Base-by-base conservation (phyloP, 108 stramenopile species). In the Pseudonitzschia multiseries region DNA sequence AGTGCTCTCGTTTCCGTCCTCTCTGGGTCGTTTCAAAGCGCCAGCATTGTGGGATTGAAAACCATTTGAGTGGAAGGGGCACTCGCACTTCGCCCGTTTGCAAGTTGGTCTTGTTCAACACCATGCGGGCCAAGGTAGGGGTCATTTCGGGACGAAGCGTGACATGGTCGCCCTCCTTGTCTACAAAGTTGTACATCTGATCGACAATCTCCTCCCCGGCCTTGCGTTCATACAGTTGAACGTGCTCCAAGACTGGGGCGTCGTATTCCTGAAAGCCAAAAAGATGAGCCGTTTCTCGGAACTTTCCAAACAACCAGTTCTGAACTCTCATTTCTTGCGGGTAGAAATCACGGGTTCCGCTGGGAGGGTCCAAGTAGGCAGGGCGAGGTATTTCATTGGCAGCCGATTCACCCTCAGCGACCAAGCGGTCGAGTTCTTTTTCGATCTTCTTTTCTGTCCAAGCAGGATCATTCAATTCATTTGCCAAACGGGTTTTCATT, bases 211-310 rank as follows among this genome's bases (percentile, higher is more conserved):
- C 98, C 80, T 98, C 98, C 6, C 98, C 98, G 1, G 96, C 96
- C 85, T 98, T 98, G 64, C 98, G 94, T 36, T 94, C 91, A 78
- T 97, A 98, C 24, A 98, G 70, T 21, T 81, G 68, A 50, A 92
- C 94, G 56, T 81, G 82, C 77, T 98, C 98, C 53, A 98, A 77
- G 5, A 98, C 95, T 10, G 98, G 98, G 1, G 98, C 91, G 69
- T 98, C 98, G 81, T 98, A 98, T 82, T 98, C 96, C 61, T 90
- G 87, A 73, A 98, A 98, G 26, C 92, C 94, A 76, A 94, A 93
- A 26, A 46, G 59, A 14, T 65, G 57, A 32, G 98, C 96, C 15
- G 86, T 89, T 51, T 81, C 64, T 20, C 94, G 89, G 82, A 95
- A 96, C 31, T 90, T 87, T 24, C 78, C 83, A 81, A 97, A 97